Evolutionary conservation across 2,329 filamentous ascomycete species (phyloP), one percentile per base, ranked within the genome.

Genomic region (Berkeleyomyces rouxiae): DNA sequence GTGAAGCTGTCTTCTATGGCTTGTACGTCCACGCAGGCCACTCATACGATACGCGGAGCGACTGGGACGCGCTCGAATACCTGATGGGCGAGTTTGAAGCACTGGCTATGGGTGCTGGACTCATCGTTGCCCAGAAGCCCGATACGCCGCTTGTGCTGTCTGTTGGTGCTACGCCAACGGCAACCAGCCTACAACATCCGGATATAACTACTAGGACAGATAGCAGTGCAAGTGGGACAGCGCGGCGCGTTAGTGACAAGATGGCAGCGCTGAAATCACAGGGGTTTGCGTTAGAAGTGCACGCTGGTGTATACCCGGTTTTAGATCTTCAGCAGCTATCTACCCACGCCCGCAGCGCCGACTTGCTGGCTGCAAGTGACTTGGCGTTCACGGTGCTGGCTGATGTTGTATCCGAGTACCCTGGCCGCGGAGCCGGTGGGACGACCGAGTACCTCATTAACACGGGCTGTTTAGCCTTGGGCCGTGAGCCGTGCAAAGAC

Each of bases 291-390:
- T 76, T 90, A 36, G 87, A 90, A 70, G 75, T 90, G 1, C 88
- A 91, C 70, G 87, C 87, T 0, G 87, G 87, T 39, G 85, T 88
- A 2, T 92, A 91, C 70, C 82, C 87, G 0, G 77, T 84, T 2
- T 79, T 92, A 7, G 88, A 93, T 71, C 76, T 91, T 68, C 88
- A 93, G 71, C 88, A 93, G 71, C 76, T 92, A 1, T 83, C 87
- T 0, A 88, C 87, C 0, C 82, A 85, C 68, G 84, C 86, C 3
- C 70, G 74, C 59, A 67, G 76, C 65, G 66, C 69, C 10, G 69
- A 69, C 31, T 71, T 68, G 4, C 73, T 82, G 6, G 77, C 76
- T 11, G 77, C 77, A 66, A 71, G 76, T 2, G 80, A 84, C 67
- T 78, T 92, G 39, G 87, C 81, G 0, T 73, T 90, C 40, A 83